Conservation (phyloP, 805 yeast genomes). For the Kodamaea hsintzibuensis region DNA sequence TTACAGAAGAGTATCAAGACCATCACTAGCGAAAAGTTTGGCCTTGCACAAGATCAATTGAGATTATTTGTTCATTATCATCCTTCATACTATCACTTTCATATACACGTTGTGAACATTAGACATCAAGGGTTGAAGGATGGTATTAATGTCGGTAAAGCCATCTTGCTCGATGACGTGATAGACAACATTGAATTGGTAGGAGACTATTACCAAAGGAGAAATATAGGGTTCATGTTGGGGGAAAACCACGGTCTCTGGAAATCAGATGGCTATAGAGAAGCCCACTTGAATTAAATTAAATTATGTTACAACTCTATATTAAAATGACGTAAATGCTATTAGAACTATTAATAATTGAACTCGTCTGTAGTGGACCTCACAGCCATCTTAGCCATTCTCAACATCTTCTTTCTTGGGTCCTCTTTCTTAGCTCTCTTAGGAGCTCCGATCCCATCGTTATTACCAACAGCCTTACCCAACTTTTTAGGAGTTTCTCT, state of each 20-base stretch:
- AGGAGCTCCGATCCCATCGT: slow-evolving; percentile 12
- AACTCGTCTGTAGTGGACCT: slow-evolving; percentile 71
- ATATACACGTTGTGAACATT: slow-evolving; percentile 82
- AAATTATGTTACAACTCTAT: slow-evolving; percentile 5
- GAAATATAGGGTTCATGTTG: slow-evolving; percentile 62
- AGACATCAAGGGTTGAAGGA: slow-evolving; percentile 66
- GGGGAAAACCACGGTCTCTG: slow-evolving; percentile 82
- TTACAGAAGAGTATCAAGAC: slow-evolving; percentile 47
- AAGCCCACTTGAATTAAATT: slow-evolving; percentile 8
- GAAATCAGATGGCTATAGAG: slow-evolving; percentile 29
- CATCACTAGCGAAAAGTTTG: slow-evolving; percentile 41
- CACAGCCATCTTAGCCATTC: slow-evolving; percentile 71
- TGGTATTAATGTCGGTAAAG: slow-evolving; percentile 75
- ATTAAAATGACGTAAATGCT: not conserved
- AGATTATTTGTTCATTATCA: slow-evolving; percentile 88
- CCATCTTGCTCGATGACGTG: slow-evolving; percentile 76
- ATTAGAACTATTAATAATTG: slow-evolving; percentile 60
- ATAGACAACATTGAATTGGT: slow-evolving; percentile 64
- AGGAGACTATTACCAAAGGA: slow-evolving; percentile 58
- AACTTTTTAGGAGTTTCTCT: slow-evolving; percentile 91
- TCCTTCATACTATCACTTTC: slow-evolving; percentile 95
- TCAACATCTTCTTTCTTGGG: slow-evolving; percentile 70
- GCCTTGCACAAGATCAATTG: slow-evolving; percentile 55
- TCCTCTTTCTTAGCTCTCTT: slow-evolving; percentile 57
- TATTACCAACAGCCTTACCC: slow-evolving; percentile 42